These are phyloP conservation scores for Candida golubevii DNA, from an alignment of 805 yeast species.

Conservation along the genomic window DNA sequence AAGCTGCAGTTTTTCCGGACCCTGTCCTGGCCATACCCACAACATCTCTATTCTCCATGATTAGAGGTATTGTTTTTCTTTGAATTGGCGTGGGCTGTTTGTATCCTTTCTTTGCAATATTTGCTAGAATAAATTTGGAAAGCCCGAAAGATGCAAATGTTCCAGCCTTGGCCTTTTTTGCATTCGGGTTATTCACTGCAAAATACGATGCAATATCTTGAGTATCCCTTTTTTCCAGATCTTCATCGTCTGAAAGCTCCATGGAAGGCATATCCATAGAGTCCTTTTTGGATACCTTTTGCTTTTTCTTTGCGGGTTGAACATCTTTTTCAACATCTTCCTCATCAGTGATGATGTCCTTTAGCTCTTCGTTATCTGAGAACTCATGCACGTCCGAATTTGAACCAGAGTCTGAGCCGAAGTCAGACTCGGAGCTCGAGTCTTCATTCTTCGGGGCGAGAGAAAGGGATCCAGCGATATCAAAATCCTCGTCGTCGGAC, in stretches of 20 bases:
- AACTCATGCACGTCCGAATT: slow-evolving; percentile 4
- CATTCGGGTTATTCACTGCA: slow-evolving; percentile 37
- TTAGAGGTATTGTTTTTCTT: slow-evolving; percentile 88
- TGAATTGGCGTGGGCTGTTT: slow-evolving; percentile 97
- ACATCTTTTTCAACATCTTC: slow-evolving; percentile 12
- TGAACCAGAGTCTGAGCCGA: slow-evolving; percentile 16
- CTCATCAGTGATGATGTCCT: slow-evolving; percentile 50
- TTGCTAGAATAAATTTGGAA: slow-evolving; percentile 62
- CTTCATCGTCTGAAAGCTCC: slow-evolving; percentile 48
- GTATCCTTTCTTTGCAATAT: slow-evolving; percentile 80
- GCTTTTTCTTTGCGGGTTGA: slow-evolving; percentile 25
- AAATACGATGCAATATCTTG: slow-evolving; percentile 46
- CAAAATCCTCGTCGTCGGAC: slow-evolving; percentile 47
- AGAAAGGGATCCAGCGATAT: slow-evolving; percentile 61
- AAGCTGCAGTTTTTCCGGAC: slow-evolving; percentile 98
- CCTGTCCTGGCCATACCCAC: slow-evolving; percentile 99
- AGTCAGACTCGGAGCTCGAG: slow-evolving; percentile 20
- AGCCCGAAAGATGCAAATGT: slow-evolving; percentile 89
- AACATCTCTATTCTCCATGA: slow-evolving; percentile 83
- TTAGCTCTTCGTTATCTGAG: slow-evolving; percentile 22
- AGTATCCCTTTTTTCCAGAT: slow-evolving; percentile 32
- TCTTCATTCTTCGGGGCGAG: slow-evolving; percentile 36
- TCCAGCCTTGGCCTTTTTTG: slow-evolving; percentile 66
- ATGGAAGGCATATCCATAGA: slow-evolving; percentile 42
- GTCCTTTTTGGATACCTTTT: slow-evolving; percentile 21